A percentile compares a stretch with the other conserved stretches of the same genome.
Conservation (phyloP, 495 filamentous ascomycete genomes). For the Lentithecium fluviatile region DNA sequence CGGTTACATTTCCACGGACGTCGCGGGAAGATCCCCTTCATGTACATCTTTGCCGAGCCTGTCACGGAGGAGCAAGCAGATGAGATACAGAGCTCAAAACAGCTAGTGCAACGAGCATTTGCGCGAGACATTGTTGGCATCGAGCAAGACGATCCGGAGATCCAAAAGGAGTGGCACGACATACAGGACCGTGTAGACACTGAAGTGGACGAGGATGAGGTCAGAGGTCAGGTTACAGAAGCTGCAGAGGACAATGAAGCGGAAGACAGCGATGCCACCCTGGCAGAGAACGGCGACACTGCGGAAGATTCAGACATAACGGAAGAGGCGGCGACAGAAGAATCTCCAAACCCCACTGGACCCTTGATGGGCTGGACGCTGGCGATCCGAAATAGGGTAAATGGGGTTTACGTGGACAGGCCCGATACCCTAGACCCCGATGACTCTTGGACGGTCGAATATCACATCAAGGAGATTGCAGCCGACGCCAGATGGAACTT, state of each 20-base stretch:
- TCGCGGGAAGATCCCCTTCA: slow-evolving; percentile 58
- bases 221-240: slow-evolving; percentile 22
- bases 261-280: slow-evolving; percentile 12
- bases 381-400: slow-evolving; percentile 69
- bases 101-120: slow-evolving; percentile 63
- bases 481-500: slow-evolving; percentile 38
- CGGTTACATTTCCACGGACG: slow-evolving; percentile 86
- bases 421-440: slow-evolving; percentile 51
- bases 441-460: slow-evolving; percentile 75
- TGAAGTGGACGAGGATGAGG: slow-evolving; percentile 52
- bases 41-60: slow-evolving; percentile 89
- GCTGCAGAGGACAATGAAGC: slow-evolving; percentile 4
- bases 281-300: slow-evolving; percentile 12
- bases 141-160: slow-evolving; percentile 18
- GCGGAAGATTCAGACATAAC: slow-evolving; percentile 7
- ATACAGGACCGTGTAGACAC: slow-evolving; percentile 34
- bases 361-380: slow-evolving; percentile 65
- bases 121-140: slow-evolving; percentile 62
- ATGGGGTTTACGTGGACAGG: slow-evolving; percentile 61
- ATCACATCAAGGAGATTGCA: slow-evolving; percentile 62
- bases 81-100: slow-evolving; percentile 66
- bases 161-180: slow-evolving; percentile 30
- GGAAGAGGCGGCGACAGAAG: slow-evolving; percentile 5
- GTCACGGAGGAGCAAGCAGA: slow-evolving; percentile 69
- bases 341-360: background rate